These are phyloP conservation scores for Hanseniaspora occidentalis DNA, from an alignment of 805 yeast species.

Conservation along the genomic window DNA sequence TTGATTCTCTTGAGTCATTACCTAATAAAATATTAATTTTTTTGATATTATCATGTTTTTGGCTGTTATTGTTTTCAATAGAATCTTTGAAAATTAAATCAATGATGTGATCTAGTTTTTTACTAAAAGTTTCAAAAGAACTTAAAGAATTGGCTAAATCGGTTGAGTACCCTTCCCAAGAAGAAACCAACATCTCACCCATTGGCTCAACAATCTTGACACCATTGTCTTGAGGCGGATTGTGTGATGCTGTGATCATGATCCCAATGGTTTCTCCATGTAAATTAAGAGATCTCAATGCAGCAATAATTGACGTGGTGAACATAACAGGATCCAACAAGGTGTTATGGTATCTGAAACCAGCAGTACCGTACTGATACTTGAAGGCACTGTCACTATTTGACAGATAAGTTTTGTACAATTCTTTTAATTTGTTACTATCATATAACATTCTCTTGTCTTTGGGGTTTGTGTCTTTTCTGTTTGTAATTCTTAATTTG, in stretches of 20 bases:
- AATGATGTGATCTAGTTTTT: constrained; percentile 2
- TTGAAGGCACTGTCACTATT: constrained; percentile 13
- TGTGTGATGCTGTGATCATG: constrained; percentile 94
- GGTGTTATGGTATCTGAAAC: constrained; percentile 69
- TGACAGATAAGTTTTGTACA: not conserved
- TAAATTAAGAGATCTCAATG: constrained; percentile 63
- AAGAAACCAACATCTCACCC: constrained; percentile 76
- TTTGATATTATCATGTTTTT: constrained; percentile 7
- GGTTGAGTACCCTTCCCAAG: constrained; percentile 82
- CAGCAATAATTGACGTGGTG: constrained; percentile 73
- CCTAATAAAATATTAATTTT: constrained; percentile 51
- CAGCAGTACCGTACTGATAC: constrained; percentile 91
- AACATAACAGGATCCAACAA: constrained; percentile 70
- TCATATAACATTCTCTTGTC: too few species aligned
- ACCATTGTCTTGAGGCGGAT: constrained; percentile 86
- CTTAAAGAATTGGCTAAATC: constrained; percentile 52
- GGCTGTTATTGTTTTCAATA: constrained; percentile 27
- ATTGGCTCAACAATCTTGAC: constrained; percentile 88
- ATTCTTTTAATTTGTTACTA: not conserved
- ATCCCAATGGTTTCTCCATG: constrained; percentile 72
- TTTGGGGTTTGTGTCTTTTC: too few species aligned
- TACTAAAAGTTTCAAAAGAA: constrained; percentile 10
- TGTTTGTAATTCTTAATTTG: too few species aligned
- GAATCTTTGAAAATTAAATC: constrained; percentile 4
- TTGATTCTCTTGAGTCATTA: constrained; percentile 80